phyloP scores from a whole-genome alignment of 164 flowering plant species.

The Vitis vinifera region ASM3070453v1 NC_081819.1:14233001-14233500 shows the following conservation, averaged over 20 bases:
- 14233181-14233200: neutral
- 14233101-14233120: conserved; percentile 11
- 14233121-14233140: conserved; percentile 3
- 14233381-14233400: no score
- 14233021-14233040: conserved; percentile 74
- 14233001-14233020: conserved; percentile 66
- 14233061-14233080: conserved; percentile 56
- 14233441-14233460: no score
- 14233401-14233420: no score
- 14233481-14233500: no score
- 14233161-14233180: neutral
- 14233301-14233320: no score
- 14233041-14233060: conserved; percentile 64
- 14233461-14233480: no score
- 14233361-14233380: no score
- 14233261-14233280: no score
- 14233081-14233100: conserved; percentile 23
- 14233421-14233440: no score
- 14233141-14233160: neutral
- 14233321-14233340: no score
- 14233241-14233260: neutral
- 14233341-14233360: no score
- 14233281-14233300: no score
- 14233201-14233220: neutral
- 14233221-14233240: neutral